Conservation (phyloP, 1,139 yeast genomes). For the Lodderomyces metapsilosis region DNA sequence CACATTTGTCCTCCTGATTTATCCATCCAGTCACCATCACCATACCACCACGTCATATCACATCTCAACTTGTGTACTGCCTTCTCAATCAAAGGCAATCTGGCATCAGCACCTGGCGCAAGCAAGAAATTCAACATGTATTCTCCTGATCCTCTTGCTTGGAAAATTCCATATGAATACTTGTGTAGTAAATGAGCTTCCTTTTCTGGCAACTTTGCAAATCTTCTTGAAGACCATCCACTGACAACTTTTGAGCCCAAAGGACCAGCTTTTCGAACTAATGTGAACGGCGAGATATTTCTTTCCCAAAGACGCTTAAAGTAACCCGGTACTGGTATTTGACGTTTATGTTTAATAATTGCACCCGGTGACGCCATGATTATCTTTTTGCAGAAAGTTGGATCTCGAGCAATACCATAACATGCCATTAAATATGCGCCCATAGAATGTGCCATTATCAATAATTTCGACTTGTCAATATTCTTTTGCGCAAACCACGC, state of each 20-base stretch:
- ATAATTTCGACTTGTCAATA: slow-evolving; percentile 28
- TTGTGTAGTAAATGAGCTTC: slow-evolving; percentile 53
- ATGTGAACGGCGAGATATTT: slow-evolving; percentile 67
- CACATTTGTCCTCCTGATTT: slow-evolving; percentile 51
- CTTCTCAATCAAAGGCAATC: slow-evolving; percentile 55
- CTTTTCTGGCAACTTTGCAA: slow-evolving; percentile 44
- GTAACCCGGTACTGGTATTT: slow-evolving; percentile 57
- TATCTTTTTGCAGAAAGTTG: slow-evolving; percentile 45
- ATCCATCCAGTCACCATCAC: slow-evolving; percentile 81
- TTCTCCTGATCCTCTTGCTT: slow-evolving; percentile 72
- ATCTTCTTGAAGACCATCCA: slow-evolving; percentile 74
- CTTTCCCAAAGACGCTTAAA: slow-evolving; percentile 66
- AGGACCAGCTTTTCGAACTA: slow-evolving; percentile 63
- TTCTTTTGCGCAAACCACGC: slow-evolving; percentile 43
- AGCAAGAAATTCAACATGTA: slow-evolving; percentile 66
- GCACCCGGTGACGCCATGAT: slow-evolving; percentile 68
- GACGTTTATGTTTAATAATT: slow-evolving; percentile 44
- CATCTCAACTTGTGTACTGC: slow-evolving; percentile 49
- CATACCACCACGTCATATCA: slow-evolving; percentile 67
- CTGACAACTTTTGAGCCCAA: slow-evolving; percentile 70
- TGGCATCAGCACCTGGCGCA: slow-evolving; percentile 75
- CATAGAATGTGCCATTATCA: slow-evolving; percentile 61
- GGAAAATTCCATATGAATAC: slow-evolving; percentile 70
- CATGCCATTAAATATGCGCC: slow-evolving; percentile 57
- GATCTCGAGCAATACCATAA: slow-evolving; percentile 42